Percentiles rank a stretch among this genome's conserved stretches.
phyloP scores from a whole-genome alignment of 2,329 filamentous ascomycete genomes.

The Hypomyces rosellus region DNA sequence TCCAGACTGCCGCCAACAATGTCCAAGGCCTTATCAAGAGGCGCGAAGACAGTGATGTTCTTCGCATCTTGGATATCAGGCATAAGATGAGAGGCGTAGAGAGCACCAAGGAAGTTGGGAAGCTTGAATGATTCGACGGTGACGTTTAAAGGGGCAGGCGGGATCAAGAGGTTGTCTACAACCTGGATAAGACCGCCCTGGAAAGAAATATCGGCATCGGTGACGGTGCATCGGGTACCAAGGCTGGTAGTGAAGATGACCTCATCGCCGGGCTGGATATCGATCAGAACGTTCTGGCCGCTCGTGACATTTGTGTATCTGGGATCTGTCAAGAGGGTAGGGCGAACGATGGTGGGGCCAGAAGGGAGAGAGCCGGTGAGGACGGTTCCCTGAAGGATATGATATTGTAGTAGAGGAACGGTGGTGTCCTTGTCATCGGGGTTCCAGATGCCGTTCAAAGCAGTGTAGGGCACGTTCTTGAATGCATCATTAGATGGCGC shows the following conservation, averaged over 20 bases:
- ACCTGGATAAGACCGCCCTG: slow-evolving; percentile 45
- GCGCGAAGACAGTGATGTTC: slow-evolving; percentile 57
- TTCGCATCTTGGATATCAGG: slow-evolving; percentile 35
- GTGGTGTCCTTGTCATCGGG: slow-evolving; percentile 38
- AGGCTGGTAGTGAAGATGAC: slow-evolving; percentile 45
- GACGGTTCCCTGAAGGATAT: slow-evolving; percentile 51
- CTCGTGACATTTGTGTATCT: slow-evolving; percentile 43
- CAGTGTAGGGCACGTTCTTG: slow-evolving; percentile 46
- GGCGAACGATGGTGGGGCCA: slow-evolving; percentile 33
- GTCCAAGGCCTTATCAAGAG: slow-evolving; percentile 54
- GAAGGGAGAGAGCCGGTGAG: slow-evolving; percentile 29
- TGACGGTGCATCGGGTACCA: slow-evolving; percentile 37
- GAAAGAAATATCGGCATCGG: slow-evolving; percentile 39
- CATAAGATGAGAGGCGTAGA: slow-evolving; percentile 28
- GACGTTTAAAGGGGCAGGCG: slow-evolving; percentile 41
- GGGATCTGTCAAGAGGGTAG: slow-evolving; percentile 36
- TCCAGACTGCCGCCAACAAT: slow-evolving; percentile 46
- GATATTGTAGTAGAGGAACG: slow-evolving; percentile 52
- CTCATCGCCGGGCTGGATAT: slow-evolving; percentile 35
- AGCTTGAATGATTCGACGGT: slow-evolving; percentile 43
- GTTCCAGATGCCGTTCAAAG: slow-evolving; percentile 40
- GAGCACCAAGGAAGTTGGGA: slow-evolving; percentile 33
- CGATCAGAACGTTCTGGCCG: slow-evolving; percentile 43
- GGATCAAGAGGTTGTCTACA: slow-evolving; percentile 45
- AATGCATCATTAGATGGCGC: slow-evolving; percentile 54